Base-by-base conservation (phyloP, 2,329 filamentous ascomycete species). In the Trichoderma brevicompactum region DNA sequence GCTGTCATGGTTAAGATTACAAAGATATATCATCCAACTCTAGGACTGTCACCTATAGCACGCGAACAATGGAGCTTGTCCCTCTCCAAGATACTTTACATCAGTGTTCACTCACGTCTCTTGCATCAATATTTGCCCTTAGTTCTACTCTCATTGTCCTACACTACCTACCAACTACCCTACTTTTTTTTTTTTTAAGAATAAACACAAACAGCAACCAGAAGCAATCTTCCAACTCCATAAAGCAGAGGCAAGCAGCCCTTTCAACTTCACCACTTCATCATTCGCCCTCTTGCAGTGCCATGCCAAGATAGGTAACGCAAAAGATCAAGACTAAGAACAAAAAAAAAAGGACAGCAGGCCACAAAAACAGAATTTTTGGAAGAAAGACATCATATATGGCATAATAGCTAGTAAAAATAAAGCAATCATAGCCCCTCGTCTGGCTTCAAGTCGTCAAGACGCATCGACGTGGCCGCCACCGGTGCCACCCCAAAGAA, bases 331-430 rank as follows among this genome's bases (percentile, higher is more conserved):
- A 23, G n/a, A 17, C n/a, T n/a, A n/a, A n/a, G n/a, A n/a, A n/a
- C n/a, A n/a, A n/a, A 40, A 36, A 43, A 17, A 44, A 32, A 60
- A 19, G 9, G 8, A 32, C n/a, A 34, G 28, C 43, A n/a, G 23
- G 10, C 44, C 36, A 41, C 15, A 50, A 53, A 38, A 32, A 12
- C 5, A 43, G 15, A 43, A 43, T n/a, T 38, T 38, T 53, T 19
- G n/a, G 15, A 32, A 50, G 23, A 23, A 53, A 65, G 56, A 53
- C 41, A 55, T 62, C 36, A 44, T 52, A 62, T 53, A 53, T 62
- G 58, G 58, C 58, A 34, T 62, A 62, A 61, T 61, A 52, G 43
- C 60, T 64, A 54, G 32, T 48, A 32, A 38, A 60, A 49, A 48
- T 17, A 41, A 19, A 60, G 8, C 12, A 8, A 59, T 59, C 63